These are phyloP conservation scores for Helichrysum umbraculigerum DNA, from an alignment of 129 eudicot genomes.

Conservation along the genomic window DNA sequence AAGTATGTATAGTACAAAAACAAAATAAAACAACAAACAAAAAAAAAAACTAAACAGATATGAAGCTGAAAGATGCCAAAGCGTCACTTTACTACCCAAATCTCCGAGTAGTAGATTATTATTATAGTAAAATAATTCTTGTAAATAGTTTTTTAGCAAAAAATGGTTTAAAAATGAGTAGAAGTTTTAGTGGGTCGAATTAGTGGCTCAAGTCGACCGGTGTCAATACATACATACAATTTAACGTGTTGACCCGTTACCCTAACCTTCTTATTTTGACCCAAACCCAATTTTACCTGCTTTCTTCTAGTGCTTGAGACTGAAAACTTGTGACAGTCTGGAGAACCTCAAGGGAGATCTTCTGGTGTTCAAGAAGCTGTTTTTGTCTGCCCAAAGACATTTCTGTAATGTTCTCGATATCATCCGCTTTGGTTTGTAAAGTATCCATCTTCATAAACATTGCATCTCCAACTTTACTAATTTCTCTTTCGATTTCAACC, in stretches of 20 bases:
- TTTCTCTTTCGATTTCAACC: constrained; percentile 41
- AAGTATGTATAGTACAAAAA: too few species aligned
- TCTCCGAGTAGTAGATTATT: too few species aligned
- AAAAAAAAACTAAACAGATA: too few species aligned
- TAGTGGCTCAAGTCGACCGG: too few species aligned
- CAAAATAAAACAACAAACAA: too few species aligned
- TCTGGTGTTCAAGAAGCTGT: not conserved
- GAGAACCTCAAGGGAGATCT: not conserved
- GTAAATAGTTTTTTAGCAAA: too few species aligned
- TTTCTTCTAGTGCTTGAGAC: not conserved
- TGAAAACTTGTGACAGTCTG: not conserved
- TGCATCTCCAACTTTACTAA: constrained; percentile 46
- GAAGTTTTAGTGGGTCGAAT: too few species aligned
- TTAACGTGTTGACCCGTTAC: not conserved
- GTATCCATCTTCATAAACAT: constrained; percentile 48
- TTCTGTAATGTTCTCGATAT: constrained; percentile 30
- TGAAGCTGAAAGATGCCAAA: too few species aligned
- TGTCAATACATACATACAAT: not conserved
- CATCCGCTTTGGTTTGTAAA: constrained; percentile 57
- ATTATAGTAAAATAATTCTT: too few species aligned
- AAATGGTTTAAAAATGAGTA: too few species aligned
- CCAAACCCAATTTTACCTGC: not conserved
- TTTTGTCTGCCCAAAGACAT: not conserved
- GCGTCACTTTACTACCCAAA: too few species aligned
- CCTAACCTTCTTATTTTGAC: too few species aligned